Conservation (phyloP, 1,284 basidiomycete species). For the Cystobasidium slooffiae region DNA sequence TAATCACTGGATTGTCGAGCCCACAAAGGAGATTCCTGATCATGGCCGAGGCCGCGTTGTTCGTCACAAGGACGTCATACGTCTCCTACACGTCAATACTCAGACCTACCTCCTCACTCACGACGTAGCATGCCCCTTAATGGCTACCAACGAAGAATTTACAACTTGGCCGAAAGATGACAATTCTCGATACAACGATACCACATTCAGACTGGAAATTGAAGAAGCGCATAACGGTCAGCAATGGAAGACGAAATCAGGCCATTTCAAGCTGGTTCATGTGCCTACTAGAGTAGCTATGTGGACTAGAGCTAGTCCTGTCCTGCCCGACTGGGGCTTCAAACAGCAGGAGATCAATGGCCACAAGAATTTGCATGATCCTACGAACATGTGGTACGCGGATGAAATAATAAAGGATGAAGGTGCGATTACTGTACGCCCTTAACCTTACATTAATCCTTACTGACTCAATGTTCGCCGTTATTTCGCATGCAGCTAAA, state of each 20-base stretch:
- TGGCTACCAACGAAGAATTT: constrained; percentile 98
- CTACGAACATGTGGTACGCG: constrained; percentile 83
- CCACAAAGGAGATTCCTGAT: constrained; percentile 87
- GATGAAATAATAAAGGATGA: constrained; percentile 74
- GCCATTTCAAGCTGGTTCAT: constrained; percentile 87
- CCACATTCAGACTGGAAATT: constrained; percentile 77
- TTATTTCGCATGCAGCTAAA: constrained; percentile 49
- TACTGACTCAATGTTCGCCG: constrained; percentile 60
- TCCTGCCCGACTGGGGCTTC: constrained; percentile 93
- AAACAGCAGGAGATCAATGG: constrained; percentile 98
- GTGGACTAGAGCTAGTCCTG: constrained; percentile 80
- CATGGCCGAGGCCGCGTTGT: constrained; percentile 86
- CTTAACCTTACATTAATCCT: neutral
- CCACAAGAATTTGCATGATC: constrained; percentile 87
- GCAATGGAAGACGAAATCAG: constrained; percentile 86
- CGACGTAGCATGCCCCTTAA: constrained; percentile 94
- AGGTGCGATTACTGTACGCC: constrained; percentile 28
- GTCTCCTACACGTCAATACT: constrained; percentile 85
- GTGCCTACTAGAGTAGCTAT: constrained; percentile 86
- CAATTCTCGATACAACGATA: constrained; percentile 63
- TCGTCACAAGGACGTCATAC: constrained; percentile 83
- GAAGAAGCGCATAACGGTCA: constrained; percentile 74
- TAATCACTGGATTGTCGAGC: constrained; percentile 94
- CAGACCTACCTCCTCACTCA: constrained; percentile 85
- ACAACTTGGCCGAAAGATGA: constrained; percentile 77